Evolutionary conservation across 73 alveolate species (phyloP), one percentile per base, ranked within the genome.

Genomic region (Paramecium octaurelia): DNA sequence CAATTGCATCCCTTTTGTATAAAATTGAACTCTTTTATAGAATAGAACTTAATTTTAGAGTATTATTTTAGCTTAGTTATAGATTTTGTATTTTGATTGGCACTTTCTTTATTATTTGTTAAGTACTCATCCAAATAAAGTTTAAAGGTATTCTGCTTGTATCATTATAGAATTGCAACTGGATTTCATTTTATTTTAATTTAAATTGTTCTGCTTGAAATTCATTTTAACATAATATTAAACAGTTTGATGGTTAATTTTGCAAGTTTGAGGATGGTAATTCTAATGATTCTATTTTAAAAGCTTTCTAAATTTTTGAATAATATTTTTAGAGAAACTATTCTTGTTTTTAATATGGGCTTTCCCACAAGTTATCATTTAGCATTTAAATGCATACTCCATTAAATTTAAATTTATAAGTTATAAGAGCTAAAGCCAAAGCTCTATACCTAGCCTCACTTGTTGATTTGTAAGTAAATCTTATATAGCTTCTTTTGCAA

Each of bases 381-480:
- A 80, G 20, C 75, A 80, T 44, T 64, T 23, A 23, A 46, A 80
- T 40, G 27, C 36, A 44, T 14, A 64, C 57, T 20, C 90, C 90
- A 80, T 80, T 80, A 18, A n/a, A 44, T 42, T 80, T 80, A 80
- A 80, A 80, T 80, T 48, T 80, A 48, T 80, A 80, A 4, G 91
- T 80, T 11, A 80, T 31, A n/a, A 80, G 57, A 48, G 91, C 91
- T 44, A 80, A 23, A 31, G 91, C 70, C 29, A 80, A 24, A 2
- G 75, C 70, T 21, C 91, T 40, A 23, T 80, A 80, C 46, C 91
- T 80, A 9, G 91, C 91, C 14, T 80, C 91, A 14, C 70, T 48
- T 14, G 57, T 80, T 44, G 91, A 80, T 42, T 21, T 27, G 31
- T 80, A 80, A 24, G 29, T 44, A 23, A 80, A 48, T 80, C 57